These are phyloP conservation scores for Diaporthe amygdali DNA, from an alignment of 2,329 filamentous ascomycete species.

Conservation along the genomic window DNA sequence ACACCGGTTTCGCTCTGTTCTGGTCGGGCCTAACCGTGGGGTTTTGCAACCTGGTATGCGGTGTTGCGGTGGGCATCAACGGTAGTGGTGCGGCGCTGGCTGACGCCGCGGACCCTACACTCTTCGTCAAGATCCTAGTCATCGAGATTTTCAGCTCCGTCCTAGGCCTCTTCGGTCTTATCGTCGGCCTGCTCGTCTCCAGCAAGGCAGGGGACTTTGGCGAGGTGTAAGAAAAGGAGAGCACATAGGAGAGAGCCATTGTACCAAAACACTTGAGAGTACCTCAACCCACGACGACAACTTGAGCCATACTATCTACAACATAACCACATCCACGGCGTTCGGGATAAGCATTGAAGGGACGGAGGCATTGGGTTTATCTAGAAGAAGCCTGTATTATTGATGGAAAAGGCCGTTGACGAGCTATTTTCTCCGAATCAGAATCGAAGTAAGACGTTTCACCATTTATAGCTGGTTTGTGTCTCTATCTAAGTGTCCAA, in stretches of 20 bases:
- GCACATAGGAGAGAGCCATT: neutral
- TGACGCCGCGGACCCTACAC: slow-evolving; percentile 87
- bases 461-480: neutral
- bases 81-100: slow-evolving; percentile 95
- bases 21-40: slow-evolving; percentile 96
- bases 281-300: slow-evolving; percentile 10
- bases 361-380: slow-evolving; percentile 21
- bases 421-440: neutral
- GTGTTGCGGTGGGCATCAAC: slow-evolving; percentile 96
- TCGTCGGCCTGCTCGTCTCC: slow-evolving; percentile 88
- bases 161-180: slow-evolving; percentile 92
- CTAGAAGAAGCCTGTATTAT: slow-evolving; percentile 22
- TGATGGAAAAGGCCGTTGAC: neutral
- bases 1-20: slow-evolving; percentile 94
- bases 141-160: slow-evolving; percentile 99
- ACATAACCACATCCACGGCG: slow-evolving; percentile 28
- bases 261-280: slow-evolving; percentile 15
- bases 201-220: slow-evolving; percentile 82
- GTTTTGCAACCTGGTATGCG: slow-evolving; percentile 93
- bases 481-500: neutral
- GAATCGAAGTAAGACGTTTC: neutral
- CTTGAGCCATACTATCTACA: slow-evolving; percentile 19
- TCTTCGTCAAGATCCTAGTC: slow-evolving; percentile 99
- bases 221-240: slow-evolving; percentile 30
- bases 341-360: slow-evolving; percentile 25